Evolutionary conservation across 768 basidiomycete species (phyloP).

Genomic region (Tricholoma matsutake): DNA sequence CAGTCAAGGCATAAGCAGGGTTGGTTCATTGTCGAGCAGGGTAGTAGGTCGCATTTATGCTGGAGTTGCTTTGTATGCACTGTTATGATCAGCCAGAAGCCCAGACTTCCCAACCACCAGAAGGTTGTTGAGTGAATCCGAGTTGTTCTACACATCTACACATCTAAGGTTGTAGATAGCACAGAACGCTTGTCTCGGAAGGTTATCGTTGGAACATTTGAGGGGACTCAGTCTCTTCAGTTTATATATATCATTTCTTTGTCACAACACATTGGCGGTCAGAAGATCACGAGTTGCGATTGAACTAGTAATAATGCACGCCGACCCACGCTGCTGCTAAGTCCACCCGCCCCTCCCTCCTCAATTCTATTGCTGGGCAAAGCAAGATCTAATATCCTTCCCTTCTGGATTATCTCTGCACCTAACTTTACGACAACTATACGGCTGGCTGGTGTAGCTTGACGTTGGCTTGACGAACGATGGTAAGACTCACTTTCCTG

Average conservation of each 20-base stretch:
- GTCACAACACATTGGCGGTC: neutral
- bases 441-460: slow-evolving; percentile 6
- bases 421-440: neutral
- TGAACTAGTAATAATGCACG: too few relatives aligned
- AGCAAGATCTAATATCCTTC: neutral
- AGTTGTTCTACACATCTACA: neutral
- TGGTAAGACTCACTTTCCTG: slow-evolving; percentile 15
- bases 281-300: neutral
- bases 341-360: neutral
- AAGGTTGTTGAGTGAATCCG: neutral
- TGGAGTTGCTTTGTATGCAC: slow-evolving; percentile 16
- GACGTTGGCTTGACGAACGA: slow-evolving; percentile 12
- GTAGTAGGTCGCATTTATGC: slow-evolving; percentile 10
- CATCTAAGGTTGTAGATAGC: too few relatives aligned
- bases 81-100: slow-evolving; percentile 12
- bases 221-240: too few relatives aligned
- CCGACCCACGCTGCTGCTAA: neutral
- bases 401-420: too few relatives aligned
- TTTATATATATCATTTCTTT: neutral
- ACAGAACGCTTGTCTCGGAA: too few relatives aligned
- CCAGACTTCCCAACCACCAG: neutral
- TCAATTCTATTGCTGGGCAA: neutral
- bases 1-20: slow-evolving; percentile 78
- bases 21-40: slow-evolving; percentile 11
- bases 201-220: too few relatives aligned